These are phyloP conservation scores for Dysphania ambrosioides DNA, from an alignment of 148 eudicot genomes.

Conservation along the genomic window DNA sequence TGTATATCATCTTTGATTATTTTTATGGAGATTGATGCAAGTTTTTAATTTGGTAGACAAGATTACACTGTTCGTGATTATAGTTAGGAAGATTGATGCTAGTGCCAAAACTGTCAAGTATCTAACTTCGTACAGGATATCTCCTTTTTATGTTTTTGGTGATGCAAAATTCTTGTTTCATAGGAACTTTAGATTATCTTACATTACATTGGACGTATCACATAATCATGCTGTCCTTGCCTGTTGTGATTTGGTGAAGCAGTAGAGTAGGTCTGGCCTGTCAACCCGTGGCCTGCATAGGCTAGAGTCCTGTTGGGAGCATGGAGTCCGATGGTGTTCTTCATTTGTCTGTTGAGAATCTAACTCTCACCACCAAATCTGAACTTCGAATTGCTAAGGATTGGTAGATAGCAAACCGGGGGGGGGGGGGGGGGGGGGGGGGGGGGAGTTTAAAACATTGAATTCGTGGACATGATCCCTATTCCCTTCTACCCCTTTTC, in stretches of 20 bases:
- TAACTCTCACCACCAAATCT: neutral
- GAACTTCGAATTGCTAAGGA: neutral
- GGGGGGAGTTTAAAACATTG: no score
- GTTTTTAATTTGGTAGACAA: neutral
- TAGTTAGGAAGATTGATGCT: no score
- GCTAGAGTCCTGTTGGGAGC: neutral
- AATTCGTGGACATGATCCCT: neutral
- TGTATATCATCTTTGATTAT: neutral
- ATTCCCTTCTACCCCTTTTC: neutral
- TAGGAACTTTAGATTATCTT: no score
- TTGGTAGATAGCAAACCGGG: neutral
- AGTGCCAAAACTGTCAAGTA: no score
- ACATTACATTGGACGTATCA: neutral
- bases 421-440: neutral
- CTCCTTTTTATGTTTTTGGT: no score
- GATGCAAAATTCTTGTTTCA: no score
- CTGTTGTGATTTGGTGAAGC: neutral
- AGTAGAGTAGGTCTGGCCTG: neutral
- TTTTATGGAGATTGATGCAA: no score
- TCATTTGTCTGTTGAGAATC: neutral
- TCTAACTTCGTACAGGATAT: neutral
- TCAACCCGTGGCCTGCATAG: neutral
- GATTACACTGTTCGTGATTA: neutral
- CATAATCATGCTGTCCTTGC: neutral
- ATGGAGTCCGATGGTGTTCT: neutral